Conservation (phyloP, 1,284 basidiomycete genomes). For the Puccinia triticina region DNA sequence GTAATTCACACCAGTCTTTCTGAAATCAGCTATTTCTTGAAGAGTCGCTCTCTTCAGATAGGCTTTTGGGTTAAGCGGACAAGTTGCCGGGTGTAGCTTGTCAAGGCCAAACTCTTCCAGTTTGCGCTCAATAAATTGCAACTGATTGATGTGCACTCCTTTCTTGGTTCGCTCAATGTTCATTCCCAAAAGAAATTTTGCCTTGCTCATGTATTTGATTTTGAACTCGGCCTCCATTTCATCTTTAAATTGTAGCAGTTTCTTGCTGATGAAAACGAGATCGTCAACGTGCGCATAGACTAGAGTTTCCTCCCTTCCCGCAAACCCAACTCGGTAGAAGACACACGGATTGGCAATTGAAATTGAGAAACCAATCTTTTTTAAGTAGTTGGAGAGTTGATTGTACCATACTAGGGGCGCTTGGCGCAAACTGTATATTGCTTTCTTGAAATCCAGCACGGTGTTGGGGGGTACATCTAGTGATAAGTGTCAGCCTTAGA, state of each 20-base stretch:
- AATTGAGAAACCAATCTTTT: background rate
- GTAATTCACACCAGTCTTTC: background rate
- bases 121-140: background rate
- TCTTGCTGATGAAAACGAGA: background rate
- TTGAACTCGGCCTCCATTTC: background rate
- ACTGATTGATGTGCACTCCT: background rate
- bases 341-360: background rate
- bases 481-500: too few relatives aligned
- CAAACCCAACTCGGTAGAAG: background rate
- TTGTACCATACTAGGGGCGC: conserved; percentile 12
- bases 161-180: too few relatives aligned
- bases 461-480: background rate
- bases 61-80: background rate
- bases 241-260: background rate
- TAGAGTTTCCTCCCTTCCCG: background rate
- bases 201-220: background rate
- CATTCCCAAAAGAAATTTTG: too few relatives aligned
- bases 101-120: background rate
- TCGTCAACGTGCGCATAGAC: conserved; percentile 19
- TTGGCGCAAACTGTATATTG: conserved; percentile 13
- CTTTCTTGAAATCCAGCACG: background rate
- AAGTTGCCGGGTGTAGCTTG: background rate
- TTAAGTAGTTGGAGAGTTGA: background rate
- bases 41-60: background rate
- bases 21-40: background rate